Conservation (phyloP, 768 basidiomycete species). For the Dioszegia crocea region DNA sequence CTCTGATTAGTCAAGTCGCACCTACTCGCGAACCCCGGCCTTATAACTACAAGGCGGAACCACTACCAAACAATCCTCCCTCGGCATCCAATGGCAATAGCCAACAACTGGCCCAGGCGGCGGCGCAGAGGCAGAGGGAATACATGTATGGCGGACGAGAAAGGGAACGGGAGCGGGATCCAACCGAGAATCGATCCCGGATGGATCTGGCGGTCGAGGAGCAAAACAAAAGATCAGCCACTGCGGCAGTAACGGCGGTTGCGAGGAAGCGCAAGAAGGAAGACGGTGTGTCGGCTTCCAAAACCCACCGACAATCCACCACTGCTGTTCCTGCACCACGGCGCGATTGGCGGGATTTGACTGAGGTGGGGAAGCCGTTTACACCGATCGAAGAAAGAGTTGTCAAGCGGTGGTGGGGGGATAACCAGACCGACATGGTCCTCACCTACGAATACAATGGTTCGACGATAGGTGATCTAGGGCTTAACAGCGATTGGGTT, state of each 20-base stretch:
- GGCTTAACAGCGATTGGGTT: slow-evolving; percentile 3
- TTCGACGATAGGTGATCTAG: background rate
- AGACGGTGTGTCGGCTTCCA: slow-evolving; percentile 7
- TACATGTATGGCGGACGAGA: slow-evolving; percentile 31
- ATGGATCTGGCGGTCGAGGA: slow-evolving; percentile 46
- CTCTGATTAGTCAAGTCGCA: slow-evolving; percentile 37
- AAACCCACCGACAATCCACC: background rate
- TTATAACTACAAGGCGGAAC: slow-evolving; percentile 35
- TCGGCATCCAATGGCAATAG: background rate
- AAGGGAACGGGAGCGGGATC: background rate
- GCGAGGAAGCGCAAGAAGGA: slow-evolving; percentile 23
- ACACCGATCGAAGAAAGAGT: background rate
- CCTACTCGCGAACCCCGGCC: slow-evolving; percentile 38
- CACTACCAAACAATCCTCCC: slow-evolving; percentile 5
- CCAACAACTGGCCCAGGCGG: no score
- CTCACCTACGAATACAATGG: background rate
- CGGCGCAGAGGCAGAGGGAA: slow-evolving; percentile 10
- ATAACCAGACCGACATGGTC: background rate
- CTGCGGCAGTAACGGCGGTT: slow-evolving; percentile 14
- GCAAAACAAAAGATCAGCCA: slow-evolving; percentile 23
- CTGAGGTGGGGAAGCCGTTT: background rate
- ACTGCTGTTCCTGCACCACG: background rate
- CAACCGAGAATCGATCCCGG: slow-evolving; percentile 24
- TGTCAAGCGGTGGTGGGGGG: background rate
- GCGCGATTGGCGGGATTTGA: background rate